Evolutionary conservation across 495 filamentous ascomycete genomes (phyloP).

Genomic region (Clohesyomyces aquaticus): DNA sequence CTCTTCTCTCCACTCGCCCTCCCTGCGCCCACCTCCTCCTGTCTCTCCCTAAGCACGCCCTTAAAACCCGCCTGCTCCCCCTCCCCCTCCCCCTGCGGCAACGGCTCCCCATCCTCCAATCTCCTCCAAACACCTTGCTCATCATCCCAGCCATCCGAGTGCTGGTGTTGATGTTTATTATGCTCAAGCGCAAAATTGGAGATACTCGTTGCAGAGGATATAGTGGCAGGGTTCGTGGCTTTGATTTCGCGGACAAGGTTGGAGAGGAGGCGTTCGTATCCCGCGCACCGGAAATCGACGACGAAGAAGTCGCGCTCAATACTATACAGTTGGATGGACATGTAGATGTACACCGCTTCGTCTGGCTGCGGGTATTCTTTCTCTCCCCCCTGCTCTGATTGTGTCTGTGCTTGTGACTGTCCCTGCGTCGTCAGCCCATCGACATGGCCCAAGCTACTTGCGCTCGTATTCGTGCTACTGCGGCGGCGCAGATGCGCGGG

Average conservation of each 20-base stretch:
- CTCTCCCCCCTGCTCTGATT: neutral
- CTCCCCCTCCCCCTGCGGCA: slow-evolving; percentile 34
- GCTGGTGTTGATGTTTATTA: slow-evolving; percentile 14
- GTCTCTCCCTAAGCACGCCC: slow-evolving; percentile 43
- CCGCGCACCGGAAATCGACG: slow-evolving; percentile 98
- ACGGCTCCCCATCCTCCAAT: slow-evolving; percentile 40
- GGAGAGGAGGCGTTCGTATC: slow-evolving; percentile 79
- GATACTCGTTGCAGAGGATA: slow-evolving; percentile 17
- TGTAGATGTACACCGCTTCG: slow-evolving; percentile 75
- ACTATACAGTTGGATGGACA: slow-evolving; percentile 96
- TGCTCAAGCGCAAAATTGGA: slow-evolving; percentile 12
- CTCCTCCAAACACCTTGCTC: slow-evolving; percentile 40
- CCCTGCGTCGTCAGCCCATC: slow-evolving; percentile 20
- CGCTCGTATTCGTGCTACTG: slow-evolving; percentile 51
- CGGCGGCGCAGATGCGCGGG: slow-evolving; percentile 45
- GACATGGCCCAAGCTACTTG: slow-evolving; percentile 33
- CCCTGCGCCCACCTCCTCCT: slow-evolving; percentile 48
- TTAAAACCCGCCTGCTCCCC: slow-evolving; percentile 3
- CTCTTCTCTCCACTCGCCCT: slow-evolving; percentile 64
- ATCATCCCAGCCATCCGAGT: slow-evolving; percentile 32
- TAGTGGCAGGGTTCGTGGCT: slow-evolving; percentile 4
- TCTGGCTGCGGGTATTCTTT: slow-evolving; percentile 33
- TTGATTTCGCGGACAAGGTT: slow-evolving; percentile 43
- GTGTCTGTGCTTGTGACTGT: neutral
- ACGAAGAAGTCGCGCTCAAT: slow-evolving; percentile 92